Conservation (phyloP, 140 eudicot species). For the Cichorium intybus region DNA sequence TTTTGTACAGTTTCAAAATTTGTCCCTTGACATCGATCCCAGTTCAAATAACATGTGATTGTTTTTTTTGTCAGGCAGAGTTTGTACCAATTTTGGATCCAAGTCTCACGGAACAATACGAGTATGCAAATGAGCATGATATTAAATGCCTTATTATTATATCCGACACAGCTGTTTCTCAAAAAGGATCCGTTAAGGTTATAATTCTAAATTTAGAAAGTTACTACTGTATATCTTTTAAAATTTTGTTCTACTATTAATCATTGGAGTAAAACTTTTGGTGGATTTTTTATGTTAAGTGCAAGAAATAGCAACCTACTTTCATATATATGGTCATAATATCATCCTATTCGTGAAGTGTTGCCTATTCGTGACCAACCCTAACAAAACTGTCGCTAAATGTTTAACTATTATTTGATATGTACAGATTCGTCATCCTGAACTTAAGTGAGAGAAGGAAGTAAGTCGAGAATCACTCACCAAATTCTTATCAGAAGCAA, state of each 20-base stretch:
- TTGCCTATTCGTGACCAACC: too few species aligned
- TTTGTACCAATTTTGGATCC: constrained; percentile 80
- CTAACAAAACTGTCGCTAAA: too few species aligned
- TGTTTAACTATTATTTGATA: too few species aligned
- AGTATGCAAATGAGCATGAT: constrained; percentile 92
- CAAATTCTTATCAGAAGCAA: constrained; percentile 72
- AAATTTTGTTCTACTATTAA: too few species aligned
- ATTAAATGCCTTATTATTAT: constrained; percentile 82
- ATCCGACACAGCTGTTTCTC: constrained; percentile 64
- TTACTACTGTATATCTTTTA: too few species aligned
- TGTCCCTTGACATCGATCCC: too few species aligned
- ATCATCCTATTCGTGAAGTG: too few species aligned
- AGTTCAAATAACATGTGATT: constrained; percentile 1
- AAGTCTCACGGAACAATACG: constrained; percentile 88
- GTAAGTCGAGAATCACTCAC: constrained; percentile 56
- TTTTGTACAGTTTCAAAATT: too few species aligned
- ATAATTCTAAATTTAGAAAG: neutral
- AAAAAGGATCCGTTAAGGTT: constrained; percentile 80
- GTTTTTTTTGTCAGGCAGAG: constrained; percentile 64
- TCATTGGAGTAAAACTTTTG: too few species aligned
- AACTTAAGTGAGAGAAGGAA: constrained; percentile 81
- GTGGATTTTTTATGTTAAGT: too few species aligned
- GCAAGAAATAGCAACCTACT: too few species aligned
- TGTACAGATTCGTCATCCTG: constrained; percentile 79
- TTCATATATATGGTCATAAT: too few species aligned